A percentile compares a stretch with the other conserved stretches of the same genome.
Conservation (phyloP, 495 filamentous ascomycete genomes). For the Penicillium flavigenum region DNA sequence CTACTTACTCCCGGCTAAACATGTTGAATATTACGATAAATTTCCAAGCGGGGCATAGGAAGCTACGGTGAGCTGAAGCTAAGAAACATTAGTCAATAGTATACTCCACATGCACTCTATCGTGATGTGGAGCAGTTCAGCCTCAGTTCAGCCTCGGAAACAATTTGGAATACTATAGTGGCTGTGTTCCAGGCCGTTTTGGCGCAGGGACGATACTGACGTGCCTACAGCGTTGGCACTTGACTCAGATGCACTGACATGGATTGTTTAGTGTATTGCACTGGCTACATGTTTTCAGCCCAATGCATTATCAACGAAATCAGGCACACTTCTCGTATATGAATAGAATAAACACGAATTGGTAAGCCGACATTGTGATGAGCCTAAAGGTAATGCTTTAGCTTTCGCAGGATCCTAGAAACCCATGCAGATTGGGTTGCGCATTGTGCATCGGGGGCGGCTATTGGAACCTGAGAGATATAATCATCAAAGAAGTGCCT, state of each 20-base stretch:
- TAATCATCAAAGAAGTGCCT: slow-evolving; percentile 1
- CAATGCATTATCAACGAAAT: not conserved
- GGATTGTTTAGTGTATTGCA: not conserved
- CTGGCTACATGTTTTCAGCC: not conserved
- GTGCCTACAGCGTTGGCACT: not conserved
- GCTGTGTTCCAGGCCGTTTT: no score
- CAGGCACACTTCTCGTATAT: not conserved
- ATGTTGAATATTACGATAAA: not conserved
- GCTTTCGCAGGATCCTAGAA: not conserved
- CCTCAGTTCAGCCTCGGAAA: not conserved
- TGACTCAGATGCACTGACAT: not conserved
- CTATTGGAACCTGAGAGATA: slow-evolving; percentile 11
- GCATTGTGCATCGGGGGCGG: not conserved
- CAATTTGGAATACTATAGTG: not conserved
- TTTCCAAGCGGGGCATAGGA: not conserved
- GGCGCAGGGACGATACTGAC: no score
- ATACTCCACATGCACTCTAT: not conserved
- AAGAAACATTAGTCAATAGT: not conserved
- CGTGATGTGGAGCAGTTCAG: not conserved
- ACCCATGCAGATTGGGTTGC: slow-evolving; percentile 12
- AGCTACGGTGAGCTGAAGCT: not conserved
- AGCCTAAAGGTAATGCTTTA: not conserved
- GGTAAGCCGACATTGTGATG: slow-evolving; percentile 17
- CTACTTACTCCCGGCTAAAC: not conserved
- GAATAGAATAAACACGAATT: not conserved